These are phyloP conservation scores for Leccinum subtestaceum DNA, from an alignment of 768 basidiomycete genomes.

Conservation along the genomic window DNA sequence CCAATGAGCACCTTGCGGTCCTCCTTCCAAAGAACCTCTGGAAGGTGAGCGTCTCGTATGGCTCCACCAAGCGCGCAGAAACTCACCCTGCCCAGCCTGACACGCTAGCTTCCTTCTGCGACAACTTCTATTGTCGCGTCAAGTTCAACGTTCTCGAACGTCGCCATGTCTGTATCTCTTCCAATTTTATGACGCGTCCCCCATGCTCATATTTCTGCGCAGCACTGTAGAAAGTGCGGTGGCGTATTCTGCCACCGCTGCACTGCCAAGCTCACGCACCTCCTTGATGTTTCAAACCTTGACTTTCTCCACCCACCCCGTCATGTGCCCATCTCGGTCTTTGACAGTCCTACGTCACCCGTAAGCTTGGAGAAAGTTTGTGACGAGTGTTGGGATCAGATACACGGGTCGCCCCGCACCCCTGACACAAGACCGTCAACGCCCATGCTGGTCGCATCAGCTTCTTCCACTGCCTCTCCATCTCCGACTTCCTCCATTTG, in stretches of 20 bases:
- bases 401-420: constrained; percentile 53
- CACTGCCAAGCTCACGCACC: constrained; percentile 53
- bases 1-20: constrained; percentile 77
- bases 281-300: constrained; percentile 73
- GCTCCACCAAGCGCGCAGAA: neutral
- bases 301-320: constrained; percentile 70
- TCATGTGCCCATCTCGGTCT: constrained; percentile 55
- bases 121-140: constrained; percentile 69
- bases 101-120: constrained; percentile 57
- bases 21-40: constrained; percentile 66
- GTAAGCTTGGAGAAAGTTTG: constrained; percentile 64
- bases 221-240: constrained; percentile 86
- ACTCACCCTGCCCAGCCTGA: constrained; percentile 50
- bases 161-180: constrained; percentile 56
- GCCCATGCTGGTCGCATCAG: constrained; percentile 37
- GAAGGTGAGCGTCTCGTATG: constrained; percentile 51
- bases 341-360: constrained; percentile 58
- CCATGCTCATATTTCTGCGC: constrained; percentile 22
- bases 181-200: neutral
- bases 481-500: constrained; percentile 36
- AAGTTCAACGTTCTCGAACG: constrained; percentile 69
- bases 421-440: constrained; percentile 38
- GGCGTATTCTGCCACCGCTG: constrained; percentile 71
- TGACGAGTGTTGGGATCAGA: constrained; percentile 73
- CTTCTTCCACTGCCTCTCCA: constrained; percentile 30